Conservation (phyloP, 768 basidiomycete genomes). For the Russula foetens region DNA sequence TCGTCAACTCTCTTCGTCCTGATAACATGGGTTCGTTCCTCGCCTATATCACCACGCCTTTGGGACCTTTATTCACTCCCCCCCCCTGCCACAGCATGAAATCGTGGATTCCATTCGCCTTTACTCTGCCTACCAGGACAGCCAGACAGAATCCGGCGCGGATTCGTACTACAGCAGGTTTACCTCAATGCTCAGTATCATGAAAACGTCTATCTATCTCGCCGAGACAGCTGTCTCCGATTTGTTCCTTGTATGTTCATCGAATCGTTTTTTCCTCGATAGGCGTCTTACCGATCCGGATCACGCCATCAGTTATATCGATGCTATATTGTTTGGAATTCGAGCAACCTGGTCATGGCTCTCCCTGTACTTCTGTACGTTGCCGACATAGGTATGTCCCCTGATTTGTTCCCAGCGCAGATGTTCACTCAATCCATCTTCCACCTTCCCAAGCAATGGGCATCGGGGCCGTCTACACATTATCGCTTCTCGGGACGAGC, state of each 20-base stretch:
- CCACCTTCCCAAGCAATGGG: conserved; percentile 2
- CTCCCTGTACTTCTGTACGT: conserved; percentile 12
- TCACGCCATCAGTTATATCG: conserved; percentile 7
- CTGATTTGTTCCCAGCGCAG: not conserved
- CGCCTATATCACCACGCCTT: not conserved
- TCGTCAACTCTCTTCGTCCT: conserved; percentile 7
- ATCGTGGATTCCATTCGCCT: conserved; percentile 5
- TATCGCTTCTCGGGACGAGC: not conserved
- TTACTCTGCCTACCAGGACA: not conserved
- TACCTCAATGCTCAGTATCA: not conserved
- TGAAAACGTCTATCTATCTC: conserved; percentile 16
- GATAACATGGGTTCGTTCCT: conserved; percentile 13
- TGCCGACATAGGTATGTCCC: conserved; percentile 12
- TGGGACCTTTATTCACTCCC: not conserved
- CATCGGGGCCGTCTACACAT: conserved; percentile 2
- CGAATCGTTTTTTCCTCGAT: not conserved
- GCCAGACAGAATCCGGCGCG: not conserved
- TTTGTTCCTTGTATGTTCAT: conserved; percentile 13
- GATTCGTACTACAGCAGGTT: not conserved
- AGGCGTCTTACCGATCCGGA: not conserved
- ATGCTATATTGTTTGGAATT: conserved; percentile 17
- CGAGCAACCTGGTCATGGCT: not conserved
- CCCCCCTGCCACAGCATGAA: conserved; percentile 1
- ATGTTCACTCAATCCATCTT: not conserved
- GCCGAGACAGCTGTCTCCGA: conserved; percentile 13